A percentile compares a stretch with the other conserved stretches of the same genome.
phyloP scores from a whole-genome alignment of 2,329 filamentous ascomycete species.

The Aspergillus felis region DNA sequence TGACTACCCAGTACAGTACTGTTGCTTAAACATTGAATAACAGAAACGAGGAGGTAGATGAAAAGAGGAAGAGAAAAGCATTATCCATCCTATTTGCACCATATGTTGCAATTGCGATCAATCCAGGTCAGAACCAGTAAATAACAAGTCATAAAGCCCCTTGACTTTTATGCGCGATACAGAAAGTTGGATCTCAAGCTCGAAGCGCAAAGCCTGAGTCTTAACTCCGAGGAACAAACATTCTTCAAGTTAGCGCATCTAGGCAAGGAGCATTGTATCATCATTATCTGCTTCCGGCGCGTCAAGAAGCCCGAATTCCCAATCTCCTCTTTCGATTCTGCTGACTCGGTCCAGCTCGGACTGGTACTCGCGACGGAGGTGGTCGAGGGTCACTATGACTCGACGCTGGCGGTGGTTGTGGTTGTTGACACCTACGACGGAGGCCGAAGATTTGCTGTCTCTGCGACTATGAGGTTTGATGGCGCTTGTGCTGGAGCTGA shows the following conservation, averaged over 20 bases:
- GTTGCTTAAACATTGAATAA: neutral
- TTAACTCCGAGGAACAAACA: neutral
- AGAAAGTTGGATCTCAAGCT: neutral
- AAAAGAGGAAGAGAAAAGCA: neutral
- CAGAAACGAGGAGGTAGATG: neutral
- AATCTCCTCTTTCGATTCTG: conserved; percentile 83
- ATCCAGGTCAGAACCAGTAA: neutral
- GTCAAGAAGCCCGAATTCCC: conserved; percentile 60
- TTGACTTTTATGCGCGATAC: neutral
- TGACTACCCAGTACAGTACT: neutral
- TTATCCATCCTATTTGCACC: neutral
- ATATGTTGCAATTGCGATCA: neutral
- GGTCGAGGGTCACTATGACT: conserved; percentile 77
- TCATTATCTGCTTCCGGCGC: conserved; percentile 29
- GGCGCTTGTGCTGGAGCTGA: conserved; percentile 19
- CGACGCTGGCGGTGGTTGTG: conserved; percentile 49
- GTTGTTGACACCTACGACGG: conserved; percentile 11
- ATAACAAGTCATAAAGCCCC: neutral
- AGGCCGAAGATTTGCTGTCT: conserved; percentile 20
- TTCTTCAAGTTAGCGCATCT: neutral
- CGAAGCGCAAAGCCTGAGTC: neutral
- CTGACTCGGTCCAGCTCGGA: conserved; percentile 83
- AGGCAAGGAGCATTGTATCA: conserved; percentile 34
- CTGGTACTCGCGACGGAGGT: conserved; percentile 85
- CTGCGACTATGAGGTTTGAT: conserved; percentile 17